Percentiles rank a stretch among this genome's conserved stretches.
phyloP scores from a whole-genome alignment of 179 eudicot genomes.

The Silene vulgaris region DNA sequence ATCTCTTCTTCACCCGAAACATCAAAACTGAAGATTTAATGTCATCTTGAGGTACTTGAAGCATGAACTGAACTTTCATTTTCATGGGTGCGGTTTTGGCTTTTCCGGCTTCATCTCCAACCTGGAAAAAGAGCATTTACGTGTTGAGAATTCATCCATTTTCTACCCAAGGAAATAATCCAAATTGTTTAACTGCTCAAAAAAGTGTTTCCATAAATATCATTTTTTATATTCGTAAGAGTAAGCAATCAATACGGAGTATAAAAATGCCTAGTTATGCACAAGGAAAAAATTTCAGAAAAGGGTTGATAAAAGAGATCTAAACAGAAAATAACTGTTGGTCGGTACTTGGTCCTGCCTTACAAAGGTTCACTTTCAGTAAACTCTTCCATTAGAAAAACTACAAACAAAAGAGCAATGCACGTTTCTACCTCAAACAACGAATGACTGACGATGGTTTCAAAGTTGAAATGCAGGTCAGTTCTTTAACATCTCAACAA shows the following conservation, averaged over 20 bases:
- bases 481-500: neutral
- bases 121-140: slow-evolving; percentile 34
- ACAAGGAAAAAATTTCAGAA: no score
- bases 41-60: slow-evolving; percentile 92
- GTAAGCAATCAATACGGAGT: no score
- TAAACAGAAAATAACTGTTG: neutral
- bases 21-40: slow-evolving; percentile 65
- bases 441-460: neutral
- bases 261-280: no score
- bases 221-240: no score
- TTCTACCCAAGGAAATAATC: neutral
- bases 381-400: neutral
- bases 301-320: no score
- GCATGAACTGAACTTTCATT: slow-evolving; percentile 86
- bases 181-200: no score
- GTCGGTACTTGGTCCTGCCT: neutral
- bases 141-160: neutral
- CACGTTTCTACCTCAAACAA: neutral
- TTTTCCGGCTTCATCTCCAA: slow-evolving; percentile 81
- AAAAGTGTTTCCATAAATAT: no score
- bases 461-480: neutral
- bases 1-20: slow-evolving; percentile 93
- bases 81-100: slow-evolving; percentile 85
- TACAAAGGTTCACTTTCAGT: neutral
- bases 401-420: neutral